Conservation (phyloP, 345 rosid genomes). For the Streptanthus diversifolius region DNA sequence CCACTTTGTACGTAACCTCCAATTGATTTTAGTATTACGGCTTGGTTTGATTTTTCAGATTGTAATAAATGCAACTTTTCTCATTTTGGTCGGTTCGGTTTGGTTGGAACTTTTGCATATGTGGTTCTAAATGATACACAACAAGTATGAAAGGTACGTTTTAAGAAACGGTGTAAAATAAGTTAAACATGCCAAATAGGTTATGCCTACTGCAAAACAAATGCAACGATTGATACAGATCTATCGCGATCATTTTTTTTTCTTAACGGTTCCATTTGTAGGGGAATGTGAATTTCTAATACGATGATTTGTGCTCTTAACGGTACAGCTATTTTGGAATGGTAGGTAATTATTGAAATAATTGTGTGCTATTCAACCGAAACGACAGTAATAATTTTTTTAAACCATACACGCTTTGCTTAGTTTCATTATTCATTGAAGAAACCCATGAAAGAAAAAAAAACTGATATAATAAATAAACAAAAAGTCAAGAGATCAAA, state of each 20-base stretch:
- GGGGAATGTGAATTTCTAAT: too few species aligned
- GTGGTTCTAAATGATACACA: not conserved
- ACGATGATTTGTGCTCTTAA: too few species aligned
- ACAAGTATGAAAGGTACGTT: not conserved
- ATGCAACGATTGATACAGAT: not conserved
- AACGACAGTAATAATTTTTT: not conserved
- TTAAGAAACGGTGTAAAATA: slow-evolving; percentile 5
- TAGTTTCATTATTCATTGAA: not conserved
- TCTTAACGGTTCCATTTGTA: too few species aligned
- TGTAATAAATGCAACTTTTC: slow-evolving; percentile 2
- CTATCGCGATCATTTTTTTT: not conserved
- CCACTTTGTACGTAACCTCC: slow-evolving; percentile 27
- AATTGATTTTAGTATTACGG: slow-evolving; percentile 15
- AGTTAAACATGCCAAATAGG: not conserved
- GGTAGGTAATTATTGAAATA: not conserved
- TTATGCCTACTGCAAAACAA: not conserved
- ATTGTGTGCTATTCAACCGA: not conserved
- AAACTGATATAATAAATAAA: not conserved
- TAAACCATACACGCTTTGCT: not conserved
- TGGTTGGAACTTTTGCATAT: slow-evolving; percentile 10
- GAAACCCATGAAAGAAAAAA: not conserved
- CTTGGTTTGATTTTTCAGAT: slow-evolving; percentile 19
- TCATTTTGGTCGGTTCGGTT: slow-evolving; percentile 16
- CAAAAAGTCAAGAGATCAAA: not conserved
- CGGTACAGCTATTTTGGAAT: not conserved